Evolutionary conservation across 106 monocot species (phyloP), one percentile per base, ranked within the genome.

Genomic region (Dioscorea alata): DNA sequence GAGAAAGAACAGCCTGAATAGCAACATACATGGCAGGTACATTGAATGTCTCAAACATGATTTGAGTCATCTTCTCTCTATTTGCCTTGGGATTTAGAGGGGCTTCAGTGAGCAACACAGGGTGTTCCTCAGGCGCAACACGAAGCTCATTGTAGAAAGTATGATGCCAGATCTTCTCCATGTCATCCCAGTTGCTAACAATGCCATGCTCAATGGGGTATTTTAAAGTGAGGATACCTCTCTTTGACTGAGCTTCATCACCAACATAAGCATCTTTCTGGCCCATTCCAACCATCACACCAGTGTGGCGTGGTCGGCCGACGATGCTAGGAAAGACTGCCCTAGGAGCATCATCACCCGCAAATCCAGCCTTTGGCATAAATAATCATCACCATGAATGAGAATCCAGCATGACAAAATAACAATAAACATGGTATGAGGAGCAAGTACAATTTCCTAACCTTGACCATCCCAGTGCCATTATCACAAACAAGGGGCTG

Each of bases 51-150:
- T 74, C 74, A 67, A 74, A 74, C 74, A 74, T 74, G 60, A 74
- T 74, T 51, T 74, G 67, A 24, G 74, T 74, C 74, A 74, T 74
- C 59, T 75, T 75, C 61, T 75, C 75, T 16, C 75, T 75, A 54
- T 75, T 75, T 60, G 69, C 75, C 75, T 75, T 75, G 10, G 75
- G 75, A 54, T 75, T 75, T 33, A 75, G 75, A 33, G 75, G 75
- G 31, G 75, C 69, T 63, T 75, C 75, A 23, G 75, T 75, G 0
- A 75, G 68, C 61, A 75, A 53, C 50, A 75, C 68, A 12, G 75
- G 75, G 52, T 75, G 75, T 52, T 75, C 75, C 51, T 75, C 75
- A 52, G 75, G 75, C 35, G 75, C 75, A 56, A 75, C 75, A 63
- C 75, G 75, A 23, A 75, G 75, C 69, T 69, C 68, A 28, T 75